phyloP scores from a whole-genome alignment of 306 rosid genomes.

The Prinsepia uniflora region DNA sequence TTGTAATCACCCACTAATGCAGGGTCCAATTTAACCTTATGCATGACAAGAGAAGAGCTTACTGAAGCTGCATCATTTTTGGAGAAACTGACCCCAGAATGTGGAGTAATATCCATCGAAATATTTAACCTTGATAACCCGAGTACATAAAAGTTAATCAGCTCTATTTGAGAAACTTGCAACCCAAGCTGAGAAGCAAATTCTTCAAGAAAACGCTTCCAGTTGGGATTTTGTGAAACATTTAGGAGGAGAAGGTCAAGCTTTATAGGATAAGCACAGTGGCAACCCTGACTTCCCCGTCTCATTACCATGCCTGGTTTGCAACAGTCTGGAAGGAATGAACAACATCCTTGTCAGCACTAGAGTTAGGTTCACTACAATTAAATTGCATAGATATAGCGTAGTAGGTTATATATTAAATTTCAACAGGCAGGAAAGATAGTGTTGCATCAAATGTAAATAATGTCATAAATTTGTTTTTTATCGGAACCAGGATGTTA shows the following conservation, averaged over 20 bases:
- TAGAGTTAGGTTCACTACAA: conserved; percentile 2
- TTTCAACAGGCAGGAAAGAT: not conserved
- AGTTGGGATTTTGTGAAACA: conserved; percentile 63
- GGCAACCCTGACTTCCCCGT: conserved; percentile 60
- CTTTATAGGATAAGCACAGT: conserved; percentile 88
- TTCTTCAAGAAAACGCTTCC: conserved; percentile 57
- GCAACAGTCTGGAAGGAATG: conserved; percentile 75
- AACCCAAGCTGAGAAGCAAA: conserved; percentile 69
- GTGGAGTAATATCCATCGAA: conserved; percentile 86
- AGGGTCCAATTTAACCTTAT: conserved; percentile 60
- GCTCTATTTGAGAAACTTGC: conserved; percentile 58
- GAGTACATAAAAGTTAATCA: conserved; percentile 72
- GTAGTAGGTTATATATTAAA: not conserved
- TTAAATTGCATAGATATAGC: not conserved
- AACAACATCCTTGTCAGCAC: conserved; percentile 23
- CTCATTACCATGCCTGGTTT: conserved; percentile 64
- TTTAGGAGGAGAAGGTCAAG: conserved; percentile 87
- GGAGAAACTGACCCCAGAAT: conserved; percentile 66
- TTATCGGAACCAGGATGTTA: not conserved
- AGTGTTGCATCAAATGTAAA: not conserved
- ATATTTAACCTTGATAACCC: conserved; percentile 60
- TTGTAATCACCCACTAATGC: conserved; percentile 71
- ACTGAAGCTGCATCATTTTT: conserved; percentile 55
- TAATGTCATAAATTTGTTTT: not conserved
- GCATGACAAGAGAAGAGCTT: conserved; percentile 66